Conservation (phyloP, 176 grass and related monocot genomes). For the Zizania latifolia region DNA sequence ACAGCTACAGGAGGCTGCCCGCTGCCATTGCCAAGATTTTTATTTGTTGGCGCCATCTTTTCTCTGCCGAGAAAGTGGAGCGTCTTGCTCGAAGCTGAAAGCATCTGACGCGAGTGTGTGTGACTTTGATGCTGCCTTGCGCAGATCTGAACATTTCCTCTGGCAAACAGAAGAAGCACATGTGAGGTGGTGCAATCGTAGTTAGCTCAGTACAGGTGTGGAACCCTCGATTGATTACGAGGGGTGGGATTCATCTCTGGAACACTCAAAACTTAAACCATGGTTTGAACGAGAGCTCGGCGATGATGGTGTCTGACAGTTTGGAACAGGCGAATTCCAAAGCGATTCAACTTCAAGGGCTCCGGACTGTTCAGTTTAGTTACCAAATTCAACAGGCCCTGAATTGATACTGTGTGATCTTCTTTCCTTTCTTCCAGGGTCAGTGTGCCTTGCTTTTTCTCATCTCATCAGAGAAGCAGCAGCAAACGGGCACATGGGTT, state of each 20-base stretch:
- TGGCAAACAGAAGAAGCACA: background rate
- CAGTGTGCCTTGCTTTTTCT: background rate
- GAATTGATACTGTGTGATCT: background rate
- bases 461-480: background rate
- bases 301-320: background rate
- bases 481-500: slow-evolving; percentile 20
- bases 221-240: no score
- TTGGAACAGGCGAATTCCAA: background rate
- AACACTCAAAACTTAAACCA: no score
- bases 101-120: background rate
- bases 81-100: background rate
- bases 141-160: background rate
- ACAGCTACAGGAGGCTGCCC: no score
- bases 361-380: background rate
- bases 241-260: no score
- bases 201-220: no score
- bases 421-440: background rate
- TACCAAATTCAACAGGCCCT: background rate
- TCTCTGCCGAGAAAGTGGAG: no score
- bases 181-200: no score
- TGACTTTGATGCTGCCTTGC: background rate
- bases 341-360: background rate
- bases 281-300: no score
- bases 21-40: no score
- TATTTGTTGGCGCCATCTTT: no score